Percentiles rank a stretch among this genome's conserved stretches.
These are phyloP conservation scores for Termitomyces sp. DNA, from an alignment of 1,284 basidiomycete genomes.

Conservation along the genomic window DNA sequence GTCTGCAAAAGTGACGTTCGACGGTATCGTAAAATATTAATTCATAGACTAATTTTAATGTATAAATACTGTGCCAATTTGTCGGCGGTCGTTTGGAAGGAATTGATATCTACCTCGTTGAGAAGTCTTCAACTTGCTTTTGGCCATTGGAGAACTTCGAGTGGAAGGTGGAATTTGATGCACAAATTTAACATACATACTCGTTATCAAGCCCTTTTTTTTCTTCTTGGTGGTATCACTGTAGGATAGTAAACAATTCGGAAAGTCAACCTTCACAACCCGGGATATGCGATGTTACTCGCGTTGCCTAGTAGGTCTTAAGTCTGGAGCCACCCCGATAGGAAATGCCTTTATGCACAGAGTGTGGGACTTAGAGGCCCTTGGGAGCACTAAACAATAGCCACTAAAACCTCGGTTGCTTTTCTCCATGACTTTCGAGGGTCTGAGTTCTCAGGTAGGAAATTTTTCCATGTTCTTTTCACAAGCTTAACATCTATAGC, in stretches of 20 bases:
- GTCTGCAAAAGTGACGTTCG: slow-evolving; percentile 34
- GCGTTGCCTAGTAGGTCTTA: not conserved
- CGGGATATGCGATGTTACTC: not conserved
- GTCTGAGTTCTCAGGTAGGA: too few species aligned
- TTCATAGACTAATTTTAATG: not conserved
- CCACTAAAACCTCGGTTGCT: not conserved
- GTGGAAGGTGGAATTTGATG: too few species aligned
- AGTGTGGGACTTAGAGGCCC: not conserved
- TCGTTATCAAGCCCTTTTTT: too few species aligned
- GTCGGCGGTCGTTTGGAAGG: too few species aligned
- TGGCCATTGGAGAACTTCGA: too few species aligned
- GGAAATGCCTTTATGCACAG: not conserved
- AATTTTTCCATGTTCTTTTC: too few species aligned
- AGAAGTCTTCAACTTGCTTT: too few species aligned
- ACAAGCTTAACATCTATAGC: not conserved
- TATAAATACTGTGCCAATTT: too few species aligned
- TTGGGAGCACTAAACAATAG: not conserved
- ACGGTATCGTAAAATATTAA: slow-evolving; percentile 9
- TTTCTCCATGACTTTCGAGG: not conserved
- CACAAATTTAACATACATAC: too few species aligned
- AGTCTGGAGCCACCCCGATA: not conserved
- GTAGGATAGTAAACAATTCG: not conserved
- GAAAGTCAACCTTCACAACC: not conserved
- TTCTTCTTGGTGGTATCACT: not conserved
- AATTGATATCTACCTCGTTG: too few species aligned